phyloP scores from a whole-genome alignment of 805 yeast genomes.

The Jamesozyma piceae region DNA sequence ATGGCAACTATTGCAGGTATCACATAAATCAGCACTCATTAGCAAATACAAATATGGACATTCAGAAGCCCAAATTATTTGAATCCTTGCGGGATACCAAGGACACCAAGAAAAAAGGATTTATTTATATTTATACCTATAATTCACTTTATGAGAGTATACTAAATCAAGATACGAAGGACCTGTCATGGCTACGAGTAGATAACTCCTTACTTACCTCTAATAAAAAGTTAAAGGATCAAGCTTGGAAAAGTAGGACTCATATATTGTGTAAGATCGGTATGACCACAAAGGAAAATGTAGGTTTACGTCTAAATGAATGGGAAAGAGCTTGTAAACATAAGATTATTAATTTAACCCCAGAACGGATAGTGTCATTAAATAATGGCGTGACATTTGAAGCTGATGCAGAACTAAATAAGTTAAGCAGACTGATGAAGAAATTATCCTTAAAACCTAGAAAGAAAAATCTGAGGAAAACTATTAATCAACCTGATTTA shows the following conservation, averaged over 20 bases:
- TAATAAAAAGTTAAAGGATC: not conserved
- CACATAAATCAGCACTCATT: slow-evolving; percentile 13
- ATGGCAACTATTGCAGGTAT: slow-evolving; percentile 14
- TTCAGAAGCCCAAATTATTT: not conserved
- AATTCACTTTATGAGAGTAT: slow-evolving; percentile 13
- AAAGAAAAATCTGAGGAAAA: not conserved
- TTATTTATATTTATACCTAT: slow-evolving; percentile 24
- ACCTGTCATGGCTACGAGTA: slow-evolving; percentile 14
- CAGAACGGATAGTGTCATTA: slow-evolving; percentile 12
- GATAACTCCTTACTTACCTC: slow-evolving; percentile 15
- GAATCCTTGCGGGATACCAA: not conserved
- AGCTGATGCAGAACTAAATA: not conserved
- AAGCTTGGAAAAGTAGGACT: slow-evolving; percentile 14
- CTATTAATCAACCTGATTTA: not conserved
- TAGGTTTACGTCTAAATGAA: slow-evolving; percentile 19
- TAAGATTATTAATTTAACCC: slow-evolving; percentile 21
- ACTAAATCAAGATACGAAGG: not conserved
- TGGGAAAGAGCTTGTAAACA: slow-evolving; percentile 25
- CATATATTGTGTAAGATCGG: slow-evolving; percentile 26
- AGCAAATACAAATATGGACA: not conserved
- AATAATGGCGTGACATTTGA: not conserved
- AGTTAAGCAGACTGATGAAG: slow-evolving; percentile 7
- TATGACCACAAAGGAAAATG: slow-evolving; percentile 23
- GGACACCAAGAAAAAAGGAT: slow-evolving; percentile 9
- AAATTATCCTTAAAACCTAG: slow-evolving; percentile 7